A percentile compares a stretch with the other conserved stretches of the same genome.
Conservation (phyloP, 768 basidiomycete species). For the Tricholoma flavovirens region DNA sequence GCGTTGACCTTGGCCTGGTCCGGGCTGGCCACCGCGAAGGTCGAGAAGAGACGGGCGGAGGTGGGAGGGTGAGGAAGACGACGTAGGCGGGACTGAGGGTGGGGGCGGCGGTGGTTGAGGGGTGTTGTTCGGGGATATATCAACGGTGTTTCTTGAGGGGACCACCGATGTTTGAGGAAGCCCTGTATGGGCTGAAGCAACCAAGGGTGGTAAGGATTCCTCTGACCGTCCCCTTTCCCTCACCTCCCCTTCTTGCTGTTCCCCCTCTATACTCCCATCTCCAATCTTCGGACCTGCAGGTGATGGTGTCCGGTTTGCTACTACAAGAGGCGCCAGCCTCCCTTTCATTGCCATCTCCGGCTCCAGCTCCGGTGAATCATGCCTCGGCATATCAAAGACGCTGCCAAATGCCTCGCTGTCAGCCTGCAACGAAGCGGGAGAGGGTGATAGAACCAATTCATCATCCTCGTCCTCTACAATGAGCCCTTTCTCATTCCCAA, state of each 20-base stretch:
- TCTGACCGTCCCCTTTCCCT: background rate
- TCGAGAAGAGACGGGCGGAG: conserved; percentile 28
- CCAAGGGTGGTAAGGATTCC: conserved; percentile 10
- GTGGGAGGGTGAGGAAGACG: conserved; percentile 13
- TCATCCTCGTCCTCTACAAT: conserved; percentile 1
- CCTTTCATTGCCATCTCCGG: conserved; percentile 11
- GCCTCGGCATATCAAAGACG: background rate
- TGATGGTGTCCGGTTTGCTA: conserved; percentile 24
- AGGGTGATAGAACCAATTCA: conserved; percentile 14
- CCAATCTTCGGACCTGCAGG: conserved; percentile 4
- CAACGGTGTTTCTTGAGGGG: background rate
- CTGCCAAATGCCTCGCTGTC: background rate
- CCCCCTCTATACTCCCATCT: conserved; percentile 2
- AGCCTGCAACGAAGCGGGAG: background rate
- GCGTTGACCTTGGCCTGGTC: conserved; percentile 27
- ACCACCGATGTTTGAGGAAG: conserved; percentile 3
- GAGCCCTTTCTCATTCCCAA: background rate
- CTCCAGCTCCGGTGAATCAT: conserved; percentile 15
- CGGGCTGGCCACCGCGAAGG: conserved; percentile 23
- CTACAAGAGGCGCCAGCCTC: conserved; percentile 11
- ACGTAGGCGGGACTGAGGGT: conserved; percentile 4
- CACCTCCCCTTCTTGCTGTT: background rate
- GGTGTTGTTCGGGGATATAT: background rate
- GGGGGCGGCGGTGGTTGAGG: background rate
- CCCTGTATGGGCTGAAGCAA: conserved; percentile 7